These are phyloP conservation scores for Exophiala viscosa DNA, from an alignment of 2,329 filamentous ascomycete species.

Conservation along the genomic window DNA sequence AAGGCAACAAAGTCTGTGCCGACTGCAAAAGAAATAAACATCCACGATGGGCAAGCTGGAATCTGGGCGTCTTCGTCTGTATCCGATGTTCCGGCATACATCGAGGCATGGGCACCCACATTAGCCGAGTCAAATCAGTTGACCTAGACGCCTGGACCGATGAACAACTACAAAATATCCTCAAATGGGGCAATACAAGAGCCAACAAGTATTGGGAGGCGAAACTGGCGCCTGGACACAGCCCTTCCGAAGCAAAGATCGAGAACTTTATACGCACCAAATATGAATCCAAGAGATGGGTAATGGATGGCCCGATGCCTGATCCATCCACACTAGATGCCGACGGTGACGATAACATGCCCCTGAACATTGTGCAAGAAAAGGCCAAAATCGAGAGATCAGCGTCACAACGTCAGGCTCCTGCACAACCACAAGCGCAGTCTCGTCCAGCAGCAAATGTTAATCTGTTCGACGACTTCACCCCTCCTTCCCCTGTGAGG, in stretches of 20 bases:
- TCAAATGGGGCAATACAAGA: constrained; percentile 92
- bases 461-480: constrained; percentile 80
- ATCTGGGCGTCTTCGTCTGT: constrained; percentile 93
- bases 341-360: constrained; percentile 79
- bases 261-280: constrained; percentile 99
- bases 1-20: constrained; percentile 92
- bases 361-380: constrained; percentile 64
- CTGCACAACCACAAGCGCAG: constrained; percentile 33
- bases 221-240: constrained; percentile 84
- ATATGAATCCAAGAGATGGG: constrained; percentile 97
- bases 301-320: constrained; percentile 95
- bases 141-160: constrained; percentile 98
- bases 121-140: constrained; percentile 95
- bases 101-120: constrained; percentile 97
- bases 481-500: constrained; percentile 57
- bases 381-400: constrained; percentile 65
- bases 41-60: constrained; percentile 99
- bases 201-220: constrained; percentile 99
- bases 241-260: constrained; percentile 95
- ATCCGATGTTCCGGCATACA: constrained; percentile 98
- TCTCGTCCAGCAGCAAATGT: constrained; percentile 51
- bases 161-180: constrained; percentile 88
- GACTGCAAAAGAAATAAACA: constrained; percentile 99
- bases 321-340: constrained; percentile 83
- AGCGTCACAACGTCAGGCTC: constrained; percentile 50